Evolutionary conservation across 306 rosid species (phyloP), one percentile per base, ranked within the genome.

Genomic region (Dalbergia cultrata): DNA sequence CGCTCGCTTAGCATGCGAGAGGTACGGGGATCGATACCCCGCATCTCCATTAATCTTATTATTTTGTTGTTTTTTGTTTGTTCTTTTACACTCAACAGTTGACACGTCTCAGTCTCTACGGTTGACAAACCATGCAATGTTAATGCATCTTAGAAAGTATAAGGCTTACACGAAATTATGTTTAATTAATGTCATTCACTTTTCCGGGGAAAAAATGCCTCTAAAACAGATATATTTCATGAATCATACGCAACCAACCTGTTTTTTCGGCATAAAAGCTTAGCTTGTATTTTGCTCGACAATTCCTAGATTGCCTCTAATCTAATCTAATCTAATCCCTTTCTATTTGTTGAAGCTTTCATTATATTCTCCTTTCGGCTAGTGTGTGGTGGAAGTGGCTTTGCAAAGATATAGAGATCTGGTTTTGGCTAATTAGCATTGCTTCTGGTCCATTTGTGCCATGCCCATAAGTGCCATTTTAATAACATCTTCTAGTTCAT

Each of bases 1-100:
- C 90, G 93, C 95, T 92, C 88, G 97, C 95, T 92, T 94, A 88
- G 94, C 97, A 92, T 92, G 97, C 92, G 91, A 92, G 92, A 94
- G 94, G 94, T 79, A 86, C 88, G 87, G 93, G 97, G 94, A 92
- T 92, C 92, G 92, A 90, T 92, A 85, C 96, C 96, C 97, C 87
- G 92, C 98, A 83, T 92, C 94, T 92, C 91, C 97, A 83, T 1
- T 26, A 26, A 0, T 17, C 13, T 0, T 4, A 0, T 7, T 9
- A 0, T 9, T 0, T 5, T 50, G 3, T 14, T 53, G 14, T 5
- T 2, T 10, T n/a, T 0, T 3, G 14, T 49, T 6, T 22, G 35
- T 4, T 13, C 3, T 62, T 61, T 54, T 21, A 17, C 44, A 44
- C 34, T 44, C 39, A 59, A 9, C 61, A 21, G 39, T 44, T 67